These are phyloP conservation scores for Jackrogersella minutella DNA, from an alignment of 495 filamentous ascomycete species.

Conservation along the genomic window DNA sequence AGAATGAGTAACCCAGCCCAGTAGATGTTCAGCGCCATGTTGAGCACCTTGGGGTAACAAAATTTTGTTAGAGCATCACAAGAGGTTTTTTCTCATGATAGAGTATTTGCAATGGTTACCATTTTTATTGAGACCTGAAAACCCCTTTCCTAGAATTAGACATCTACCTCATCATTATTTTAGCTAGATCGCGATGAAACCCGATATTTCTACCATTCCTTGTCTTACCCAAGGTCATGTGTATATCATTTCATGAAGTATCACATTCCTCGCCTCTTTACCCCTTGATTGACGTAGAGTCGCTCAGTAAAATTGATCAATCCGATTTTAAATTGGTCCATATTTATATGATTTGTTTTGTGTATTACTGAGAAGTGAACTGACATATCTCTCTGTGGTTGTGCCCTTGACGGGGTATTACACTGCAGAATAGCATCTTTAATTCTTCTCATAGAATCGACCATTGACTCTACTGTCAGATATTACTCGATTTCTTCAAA, in stretches of 20 bases:
- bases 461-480: too few relatives aligned
- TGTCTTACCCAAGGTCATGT: background rate
- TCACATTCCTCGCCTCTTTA: background rate
- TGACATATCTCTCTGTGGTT: too few relatives aligned
- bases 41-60: background rate
- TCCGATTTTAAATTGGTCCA: too few relatives aligned
- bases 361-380: too few relatives aligned
- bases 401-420: too few relatives aligned
- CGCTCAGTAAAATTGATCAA: too few relatives aligned
- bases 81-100: background rate
- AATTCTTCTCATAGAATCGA: too few relatives aligned
- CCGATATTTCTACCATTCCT: background rate
- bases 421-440: too few relatives aligned
- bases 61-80: background rate
- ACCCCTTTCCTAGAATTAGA: background rate
- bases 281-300: background rate
- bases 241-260: background rate
- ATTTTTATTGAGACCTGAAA: background rate
- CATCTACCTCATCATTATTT: background rate
- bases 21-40: constrained; percentile 37
- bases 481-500: background rate
- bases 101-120: background rate
- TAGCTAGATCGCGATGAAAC: background rate
- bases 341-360: too few relatives aligned
- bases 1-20: constrained; percentile 35